Conservation (phyloP, 2,329 filamentous ascomycete species). For the Paecilomyces fulvus region DNA sequence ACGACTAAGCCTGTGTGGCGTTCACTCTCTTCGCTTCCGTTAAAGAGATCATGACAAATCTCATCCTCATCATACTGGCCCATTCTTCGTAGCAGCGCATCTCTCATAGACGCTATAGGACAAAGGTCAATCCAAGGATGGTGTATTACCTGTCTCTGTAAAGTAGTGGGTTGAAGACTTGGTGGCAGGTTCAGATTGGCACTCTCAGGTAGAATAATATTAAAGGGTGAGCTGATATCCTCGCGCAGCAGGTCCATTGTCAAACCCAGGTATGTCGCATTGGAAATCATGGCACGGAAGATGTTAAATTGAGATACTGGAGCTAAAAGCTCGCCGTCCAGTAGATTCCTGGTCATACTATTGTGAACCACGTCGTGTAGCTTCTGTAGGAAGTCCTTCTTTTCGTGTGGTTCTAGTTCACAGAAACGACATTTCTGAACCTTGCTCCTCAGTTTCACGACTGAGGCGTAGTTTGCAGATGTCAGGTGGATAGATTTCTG, state of each 20-base stretch:
- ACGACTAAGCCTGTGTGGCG: conserved; percentile 12
- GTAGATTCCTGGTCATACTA: not conserved
- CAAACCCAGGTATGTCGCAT: conserved; percentile 11
- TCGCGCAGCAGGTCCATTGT: conserved; percentile 1
- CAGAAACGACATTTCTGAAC: not conserved
- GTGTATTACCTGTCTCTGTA: conserved; percentile 24
- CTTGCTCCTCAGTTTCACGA: not conserved
- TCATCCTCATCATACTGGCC: conserved; percentile 25
- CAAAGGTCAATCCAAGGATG: conserved; percentile 29
- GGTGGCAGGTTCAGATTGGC: conserved; percentile 6
- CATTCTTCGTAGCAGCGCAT: conserved; percentile 21
- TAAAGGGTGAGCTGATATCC: not conserved
- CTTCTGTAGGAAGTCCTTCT: not conserved
- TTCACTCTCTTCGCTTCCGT: not conserved
- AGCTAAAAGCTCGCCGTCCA: conserved; percentile 12
- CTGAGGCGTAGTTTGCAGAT: not conserved
- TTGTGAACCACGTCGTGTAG: not conserved
- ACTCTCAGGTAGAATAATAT: not conserved
- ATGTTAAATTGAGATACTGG: conserved; percentile 15
- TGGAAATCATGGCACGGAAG: conserved; percentile 12
- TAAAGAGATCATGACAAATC: conserved; percentile 23
- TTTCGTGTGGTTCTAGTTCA: not conserved
- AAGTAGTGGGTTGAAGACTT: conserved; percentile 23
- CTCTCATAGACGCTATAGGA: conserved; percentile 29
- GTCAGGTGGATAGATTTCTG: not conserved